Percentiles rank a stretch among this genome's conserved stretches.
phyloP scores from a whole-genome alignment of 2,329 filamentous ascomycete genomes.

The Aspergillus pseudoviridinutans region DNA sequence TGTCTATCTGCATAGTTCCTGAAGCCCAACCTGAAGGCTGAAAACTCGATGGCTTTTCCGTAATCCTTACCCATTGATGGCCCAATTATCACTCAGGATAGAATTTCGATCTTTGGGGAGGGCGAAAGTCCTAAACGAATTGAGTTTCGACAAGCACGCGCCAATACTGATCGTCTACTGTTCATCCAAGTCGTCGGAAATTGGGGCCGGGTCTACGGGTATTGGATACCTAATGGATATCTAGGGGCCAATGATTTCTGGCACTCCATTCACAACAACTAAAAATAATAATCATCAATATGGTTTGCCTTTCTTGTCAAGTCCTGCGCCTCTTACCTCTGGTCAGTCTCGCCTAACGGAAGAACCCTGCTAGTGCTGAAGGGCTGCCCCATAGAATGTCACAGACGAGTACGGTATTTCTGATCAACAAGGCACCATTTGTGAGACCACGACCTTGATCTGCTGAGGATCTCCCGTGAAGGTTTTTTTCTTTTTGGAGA shows the following conservation, averaged over 20 bases:
- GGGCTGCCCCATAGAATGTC: background rate
- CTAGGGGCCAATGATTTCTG: background rate
- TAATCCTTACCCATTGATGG: background rate
- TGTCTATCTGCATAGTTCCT: background rate
- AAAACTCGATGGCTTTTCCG: background rate
- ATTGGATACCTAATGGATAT: background rate
- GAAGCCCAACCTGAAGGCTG: background rate
- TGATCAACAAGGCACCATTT: background rate
- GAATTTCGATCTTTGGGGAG: background rate
- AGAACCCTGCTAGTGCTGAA: background rate
- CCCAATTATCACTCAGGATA: background rate
- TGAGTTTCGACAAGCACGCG: slow-evolving; percentile 34
- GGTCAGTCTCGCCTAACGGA: background rate
- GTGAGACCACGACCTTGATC: slow-evolving; percentile 20
- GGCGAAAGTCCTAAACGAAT: slow-evolving; percentile 13
- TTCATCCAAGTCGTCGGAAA: slow-evolving; percentile 28
- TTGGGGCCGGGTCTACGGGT: slow-evolving; percentile 1
- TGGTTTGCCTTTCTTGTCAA: background rate
- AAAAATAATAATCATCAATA: background rate
- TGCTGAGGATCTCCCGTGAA: slow-evolving; percentile 36
- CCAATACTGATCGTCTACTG: slow-evolving; percentile 26
- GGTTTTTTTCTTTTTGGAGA: slow-evolving; percentile 14
- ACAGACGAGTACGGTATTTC: background rate
- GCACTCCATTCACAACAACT: background rate
- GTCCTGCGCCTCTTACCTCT: background rate